phyloP scores from a whole-genome alignment of 257 asterid species.

The Asclepias syriaca region DNA sequence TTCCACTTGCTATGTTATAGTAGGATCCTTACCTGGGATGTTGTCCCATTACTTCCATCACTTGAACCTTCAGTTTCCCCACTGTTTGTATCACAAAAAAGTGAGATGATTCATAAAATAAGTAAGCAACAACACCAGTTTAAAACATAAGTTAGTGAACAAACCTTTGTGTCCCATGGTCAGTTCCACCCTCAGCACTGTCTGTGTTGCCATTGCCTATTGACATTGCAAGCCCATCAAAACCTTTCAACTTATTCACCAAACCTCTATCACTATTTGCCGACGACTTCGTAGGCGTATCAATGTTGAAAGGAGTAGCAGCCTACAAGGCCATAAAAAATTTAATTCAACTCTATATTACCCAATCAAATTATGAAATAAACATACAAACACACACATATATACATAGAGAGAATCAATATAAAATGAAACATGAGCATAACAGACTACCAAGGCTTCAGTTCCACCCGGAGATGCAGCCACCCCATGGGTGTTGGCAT shows the following conservation, averaged over 20 bases:
- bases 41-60: conserved; percentile 75
- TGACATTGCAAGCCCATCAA: conserved; percentile 83
- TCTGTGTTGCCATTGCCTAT: conserved; percentile 60
- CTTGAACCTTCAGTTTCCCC: conserved; percentile 76
- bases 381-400: not conserved
- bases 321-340: conserved; percentile 39
- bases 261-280: conserved; percentile 56
- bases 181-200: conserved; percentile 53
- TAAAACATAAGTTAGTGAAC: conserved; percentile 13
- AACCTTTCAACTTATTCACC: conserved; percentile 65
- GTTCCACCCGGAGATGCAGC: conserved; percentile 21
- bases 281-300: conserved; percentile 51
- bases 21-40: conserved; percentile 43
- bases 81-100: conserved; percentile 35
- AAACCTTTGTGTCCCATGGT: conserved; percentile 70
- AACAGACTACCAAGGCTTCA: conserved; percentile 26
- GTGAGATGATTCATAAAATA: conserved; percentile 11
- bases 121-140: not conserved
- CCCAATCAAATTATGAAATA: not conserved
- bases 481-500: conserved; percentile 26
- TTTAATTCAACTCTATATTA: not conserved
- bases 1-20: not conserved
- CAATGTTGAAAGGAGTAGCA: conserved; percentile 57
- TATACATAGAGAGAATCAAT: not conserved
- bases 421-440: not conserved